Evolutionary conservation across 805 yeast genomes (phyloP).

Genomic region (Helenozyma rhizophorensis): DNA sequence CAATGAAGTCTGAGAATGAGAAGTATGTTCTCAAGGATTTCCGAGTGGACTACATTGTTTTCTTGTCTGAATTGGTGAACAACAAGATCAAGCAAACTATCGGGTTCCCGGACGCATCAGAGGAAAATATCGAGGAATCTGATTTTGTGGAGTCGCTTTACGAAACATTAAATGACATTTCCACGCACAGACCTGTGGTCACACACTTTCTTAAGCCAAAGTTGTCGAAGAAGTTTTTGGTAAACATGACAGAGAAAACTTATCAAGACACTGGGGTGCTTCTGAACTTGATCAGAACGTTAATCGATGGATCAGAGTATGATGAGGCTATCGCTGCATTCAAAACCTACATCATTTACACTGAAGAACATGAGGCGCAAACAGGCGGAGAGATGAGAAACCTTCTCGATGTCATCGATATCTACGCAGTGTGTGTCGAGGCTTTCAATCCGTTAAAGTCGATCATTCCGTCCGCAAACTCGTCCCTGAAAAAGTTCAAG

Average conservation of each 20-base stretch:
- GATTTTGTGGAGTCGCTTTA: slow-evolving; percentile 29
- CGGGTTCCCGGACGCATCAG: slow-evolving; percentile 30
- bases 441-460: slow-evolving; percentile 36
- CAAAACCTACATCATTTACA: slow-evolving; percentile 31
- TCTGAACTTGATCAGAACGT: slow-evolving; percentile 25
- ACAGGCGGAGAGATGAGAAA: slow-evolving; percentile 26
- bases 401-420: slow-evolving; percentile 29
- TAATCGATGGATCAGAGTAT: slow-evolving; percentile 31
- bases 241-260: slow-evolving; percentile 27
- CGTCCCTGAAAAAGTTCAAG: slow-evolving; percentile 19
- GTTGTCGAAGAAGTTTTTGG: slow-evolving; percentile 26
- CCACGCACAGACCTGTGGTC: slow-evolving; percentile 8
- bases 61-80: slow-evolving; percentile 18
- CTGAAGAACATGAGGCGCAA: slow-evolving; percentile 30
- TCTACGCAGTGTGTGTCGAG: slow-evolving; percentile 28
- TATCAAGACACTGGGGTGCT: slow-evolving; percentile 36
- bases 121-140: slow-evolving; percentile 15
- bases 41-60: slow-evolving; percentile 23
- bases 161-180: slow-evolving; percentile 24
- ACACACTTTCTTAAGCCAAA: slow-evolving; percentile 18
- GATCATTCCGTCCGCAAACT: slow-evolving; percentile 12
- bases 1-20: slow-evolving; percentile 20
- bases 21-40: slow-evolving; percentile 15
- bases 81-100: slow-evolving; percentile 10
- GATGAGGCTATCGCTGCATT: slow-evolving; percentile 44